phyloP scores from a whole-genome alignment of 352 stramenopile species.

The Chrysophaeum taylorii region DNA sequence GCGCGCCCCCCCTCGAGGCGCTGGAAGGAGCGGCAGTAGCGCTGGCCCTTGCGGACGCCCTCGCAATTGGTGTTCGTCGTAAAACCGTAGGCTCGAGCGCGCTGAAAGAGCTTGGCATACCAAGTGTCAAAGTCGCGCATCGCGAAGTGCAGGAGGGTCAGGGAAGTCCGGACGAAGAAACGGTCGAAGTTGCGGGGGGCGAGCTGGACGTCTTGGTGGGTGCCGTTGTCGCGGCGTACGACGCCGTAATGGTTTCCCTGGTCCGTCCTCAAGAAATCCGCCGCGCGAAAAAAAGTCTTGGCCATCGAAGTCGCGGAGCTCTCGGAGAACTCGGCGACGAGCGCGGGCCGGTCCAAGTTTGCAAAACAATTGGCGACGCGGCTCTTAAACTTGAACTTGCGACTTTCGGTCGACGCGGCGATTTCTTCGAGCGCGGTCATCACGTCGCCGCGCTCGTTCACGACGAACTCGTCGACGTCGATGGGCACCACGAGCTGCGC shows the following conservation, averaged over 20 bases:
- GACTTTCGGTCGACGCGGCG: neutral
- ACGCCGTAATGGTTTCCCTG: conserved; percentile 9
- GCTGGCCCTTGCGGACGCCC: neutral
- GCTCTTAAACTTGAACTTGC: conserved; percentile 13
- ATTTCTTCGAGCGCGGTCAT: neutral
- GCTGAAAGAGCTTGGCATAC: neutral
- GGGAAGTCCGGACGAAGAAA: neutral
- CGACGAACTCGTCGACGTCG: conserved; percentile 15
- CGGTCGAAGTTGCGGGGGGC: neutral
- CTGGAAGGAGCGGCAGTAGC: conserved; percentile 14
- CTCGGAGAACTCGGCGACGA: neutral
- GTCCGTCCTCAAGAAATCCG: neutral
- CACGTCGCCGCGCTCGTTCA: neutral
- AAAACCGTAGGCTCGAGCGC: neutral
- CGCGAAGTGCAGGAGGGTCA: conserved; percentile 11
- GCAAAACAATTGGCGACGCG: neutral
- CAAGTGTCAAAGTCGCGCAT: conserved; percentile 12
- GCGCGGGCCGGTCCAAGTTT: neutral
- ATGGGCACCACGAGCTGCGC: neutral
- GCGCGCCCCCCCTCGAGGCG: neutral
- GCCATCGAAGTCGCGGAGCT: neutral
- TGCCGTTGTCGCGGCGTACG: neutral
- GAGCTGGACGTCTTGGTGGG: neutral
- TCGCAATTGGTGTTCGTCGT: neutral
- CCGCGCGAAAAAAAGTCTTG: conserved; percentile 9